Percentiles rank a stretch among this genome's conserved stretches.
phyloP scores from a whole-genome alignment of 768 basidiomycete species.

The Amanita polypyramis region DNA sequence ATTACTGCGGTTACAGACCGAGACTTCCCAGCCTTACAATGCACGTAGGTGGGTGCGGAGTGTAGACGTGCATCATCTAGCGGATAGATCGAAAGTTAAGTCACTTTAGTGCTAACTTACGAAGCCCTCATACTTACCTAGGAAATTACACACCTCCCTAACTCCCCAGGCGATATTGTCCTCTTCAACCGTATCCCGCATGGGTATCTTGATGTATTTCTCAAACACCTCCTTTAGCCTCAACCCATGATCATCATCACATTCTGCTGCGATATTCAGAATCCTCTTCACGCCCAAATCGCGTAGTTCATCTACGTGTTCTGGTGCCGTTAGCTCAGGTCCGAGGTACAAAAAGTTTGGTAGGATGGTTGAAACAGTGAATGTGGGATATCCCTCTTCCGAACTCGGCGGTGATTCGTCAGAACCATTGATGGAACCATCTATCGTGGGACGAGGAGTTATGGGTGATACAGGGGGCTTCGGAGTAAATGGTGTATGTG shows the following conservation, averaged over 20 bases:
- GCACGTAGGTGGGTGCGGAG: constrained; percentile 85
- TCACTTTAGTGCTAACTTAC: background rate
- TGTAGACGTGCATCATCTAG: constrained; percentile 88
- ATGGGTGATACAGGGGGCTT: constrained; percentile 45
- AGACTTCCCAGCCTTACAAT: constrained; percentile 94
- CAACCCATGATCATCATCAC: constrained; percentile 74
- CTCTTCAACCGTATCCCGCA: constrained; percentile 95
- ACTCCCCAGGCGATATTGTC: constrained; percentile 77
- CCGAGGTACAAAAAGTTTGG: constrained; percentile 88
- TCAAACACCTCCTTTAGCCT: constrained; percentile 63
- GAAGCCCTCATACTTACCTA: constrained; percentile 49
- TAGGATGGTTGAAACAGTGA: constrained; percentile 84
- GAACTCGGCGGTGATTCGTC: constrained; percentile 41
- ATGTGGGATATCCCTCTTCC: constrained; percentile 51
- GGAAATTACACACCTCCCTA: constrained; percentile 72
- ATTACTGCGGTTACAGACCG: constrained; percentile 95
- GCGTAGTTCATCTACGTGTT: constrained; percentile 68
- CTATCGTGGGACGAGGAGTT: constrained; percentile 56
- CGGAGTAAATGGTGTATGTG: constrained; percentile 42
- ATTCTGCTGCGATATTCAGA: constrained; percentile 86
- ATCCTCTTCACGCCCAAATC: constrained; percentile 76
- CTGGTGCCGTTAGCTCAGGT: constrained; percentile 67
- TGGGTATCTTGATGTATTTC: constrained; percentile 77
- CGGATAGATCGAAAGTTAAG: background rate
- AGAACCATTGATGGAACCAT: constrained; percentile 11